Base-by-base conservation (phyloP, 1,139 yeast species). In the Martiniozyma asiatica region DNA sequence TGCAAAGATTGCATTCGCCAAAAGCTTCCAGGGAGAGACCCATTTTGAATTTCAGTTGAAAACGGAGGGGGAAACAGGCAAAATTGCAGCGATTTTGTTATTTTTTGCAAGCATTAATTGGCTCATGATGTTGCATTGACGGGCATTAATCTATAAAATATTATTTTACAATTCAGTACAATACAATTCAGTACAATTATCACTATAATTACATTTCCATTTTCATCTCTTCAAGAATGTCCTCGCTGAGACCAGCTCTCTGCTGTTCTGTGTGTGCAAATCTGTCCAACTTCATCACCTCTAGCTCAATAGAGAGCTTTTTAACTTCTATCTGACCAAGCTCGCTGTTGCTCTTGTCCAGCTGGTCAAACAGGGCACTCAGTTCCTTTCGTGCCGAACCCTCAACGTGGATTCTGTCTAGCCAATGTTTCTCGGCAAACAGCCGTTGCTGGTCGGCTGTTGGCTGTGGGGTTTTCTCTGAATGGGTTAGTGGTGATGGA, bases 201-300 rank as follows among this genome's bases (percentile, higher is more conserved):
- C n/a, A n/a, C n/a, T n/a, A n/a, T n/a, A n/a, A n/a, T 24, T 25
- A 29, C 11, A 29, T 15, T n/a, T 18, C 27, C 21, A 48, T 40
- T 20, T 50, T 44, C 41, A 52, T 37, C 3, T 49, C 43, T 28
- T 51, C 56, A 21, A 51, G 35, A 29, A 42, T 45, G 29, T 52
- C 56, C 26, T 52, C 55, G 4, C 47, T 42, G 18, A 50, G 32
- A 14, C 39, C 36, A 12, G 44, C 41, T 22, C 45, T 39, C 13
- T 41, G 35, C 7, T 47, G 50, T 24, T 51, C 56, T 17, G 42
- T 43, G 14, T 33, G 35, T 5, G 43, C 30, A 14, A 48, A 33
- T 20, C 56, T 36, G 5, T 39, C 37, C 22, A 40, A 39, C 29
- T 45, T 39, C 20, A 42, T 42, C 16, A 46, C 50, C 18, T 50